Percentiles rank a stretch among this genome's conserved stretches.
Evolutionary conservation across 1,284 basidiomycete genomes (phyloP).

Genomic region (Fomitiporia mediterranea): DNA sequence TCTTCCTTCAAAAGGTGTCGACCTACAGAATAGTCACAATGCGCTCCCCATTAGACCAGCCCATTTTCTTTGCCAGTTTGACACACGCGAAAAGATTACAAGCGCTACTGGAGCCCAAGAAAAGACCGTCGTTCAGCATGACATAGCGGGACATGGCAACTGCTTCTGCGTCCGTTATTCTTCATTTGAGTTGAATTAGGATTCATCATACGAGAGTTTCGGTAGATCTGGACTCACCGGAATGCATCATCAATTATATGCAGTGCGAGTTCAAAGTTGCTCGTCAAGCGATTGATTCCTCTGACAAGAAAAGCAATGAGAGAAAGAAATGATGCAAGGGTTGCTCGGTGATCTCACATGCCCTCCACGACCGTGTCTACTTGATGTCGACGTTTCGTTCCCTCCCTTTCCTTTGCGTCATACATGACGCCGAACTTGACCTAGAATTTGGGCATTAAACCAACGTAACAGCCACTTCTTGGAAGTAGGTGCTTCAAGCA

Average conservation of each 20-base stretch:
- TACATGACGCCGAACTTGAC: conserved; percentile 94
- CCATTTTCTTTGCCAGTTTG: conserved; percentile 67
- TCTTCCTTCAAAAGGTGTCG: conserved; percentile 29
- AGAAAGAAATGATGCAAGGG: too few species aligned
- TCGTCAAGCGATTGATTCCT: conserved; percentile 84
- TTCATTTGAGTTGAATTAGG: conserved; percentile 29
- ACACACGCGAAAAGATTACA: conserved; percentile 93
- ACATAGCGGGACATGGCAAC: conserved; percentile 91
- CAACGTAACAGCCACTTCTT: background rate
- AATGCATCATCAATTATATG: conserved; percentile 85
- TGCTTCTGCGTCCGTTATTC: conserved; percentile 86
- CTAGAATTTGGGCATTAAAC: conserved; percentile 32
- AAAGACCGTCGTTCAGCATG: conserved; percentile 86
- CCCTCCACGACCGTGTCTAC: conserved; percentile 91
- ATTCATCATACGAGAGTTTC: background rate
- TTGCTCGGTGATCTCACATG: conserved; percentile 48
- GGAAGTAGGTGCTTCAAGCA: conserved; percentile 25
- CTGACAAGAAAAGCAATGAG: conserved; percentile 37
- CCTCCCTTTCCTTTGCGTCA: conserved; percentile 87
- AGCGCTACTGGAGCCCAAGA: conserved; percentile 93
- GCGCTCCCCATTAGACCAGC: conserved; percentile 58
- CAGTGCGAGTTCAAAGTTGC: conserved; percentile 80
- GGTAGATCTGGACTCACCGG: conserved; percentile 45
- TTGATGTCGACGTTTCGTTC: conserved; percentile 90
- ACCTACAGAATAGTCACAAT: conserved; percentile 83